These are phyloP conservation scores for Metschnikowia baotianmanensis DNA, from an alignment of 805 yeast genomes.

Conservation along the genomic window DNA sequence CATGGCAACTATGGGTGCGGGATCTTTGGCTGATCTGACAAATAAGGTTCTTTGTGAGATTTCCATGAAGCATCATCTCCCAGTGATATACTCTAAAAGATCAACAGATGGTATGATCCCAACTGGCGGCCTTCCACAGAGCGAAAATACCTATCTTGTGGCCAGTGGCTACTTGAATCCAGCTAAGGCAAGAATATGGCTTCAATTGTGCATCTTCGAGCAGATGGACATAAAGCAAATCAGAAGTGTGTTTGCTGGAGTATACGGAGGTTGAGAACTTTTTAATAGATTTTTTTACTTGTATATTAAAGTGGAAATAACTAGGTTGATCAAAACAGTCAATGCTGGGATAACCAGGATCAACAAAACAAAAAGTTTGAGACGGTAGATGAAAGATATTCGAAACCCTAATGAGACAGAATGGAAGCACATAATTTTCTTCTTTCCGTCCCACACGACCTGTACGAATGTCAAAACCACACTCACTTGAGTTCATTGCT, in stretches of 20 bases:
- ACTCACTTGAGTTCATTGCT: too few species aligned
- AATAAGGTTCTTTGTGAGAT: constrained; percentile 42
- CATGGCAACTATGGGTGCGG: constrained; percentile 72
- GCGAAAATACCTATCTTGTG: constrained; percentile 24
- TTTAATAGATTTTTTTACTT: too few species aligned
- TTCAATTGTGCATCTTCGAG: constrained; percentile 53
- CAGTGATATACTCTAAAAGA: constrained; percentile 63
- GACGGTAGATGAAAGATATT: too few species aligned
- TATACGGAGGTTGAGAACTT: constrained; percentile 37
- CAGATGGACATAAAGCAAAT: constrained; percentile 38
- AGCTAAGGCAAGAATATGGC: constrained; percentile 56
- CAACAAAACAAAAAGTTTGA: too few species aligned
- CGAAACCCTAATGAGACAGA: too few species aligned
- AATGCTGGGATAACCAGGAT: too few species aligned
- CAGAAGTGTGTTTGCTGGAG: constrained; percentile 47
- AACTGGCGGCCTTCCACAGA: constrained; percentile 38
- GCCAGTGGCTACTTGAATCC: constrained; percentile 69
- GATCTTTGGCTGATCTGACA: constrained; percentile 54
- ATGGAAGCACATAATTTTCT: too few species aligned
- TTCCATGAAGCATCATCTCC: constrained; percentile 41
- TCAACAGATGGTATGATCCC: constrained; percentile 74
- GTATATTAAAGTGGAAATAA: too few species aligned
- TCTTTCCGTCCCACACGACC: too few species aligned
- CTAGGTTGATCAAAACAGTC: too few species aligned
- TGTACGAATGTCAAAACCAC: too few species aligned